A percentile compares a stretch with the other conserved stretches of the same genome.
phyloP scores from a whole-genome alignment of 2,329 filamentous ascomycete species.

The Claviceps lovelessii region DNA sequence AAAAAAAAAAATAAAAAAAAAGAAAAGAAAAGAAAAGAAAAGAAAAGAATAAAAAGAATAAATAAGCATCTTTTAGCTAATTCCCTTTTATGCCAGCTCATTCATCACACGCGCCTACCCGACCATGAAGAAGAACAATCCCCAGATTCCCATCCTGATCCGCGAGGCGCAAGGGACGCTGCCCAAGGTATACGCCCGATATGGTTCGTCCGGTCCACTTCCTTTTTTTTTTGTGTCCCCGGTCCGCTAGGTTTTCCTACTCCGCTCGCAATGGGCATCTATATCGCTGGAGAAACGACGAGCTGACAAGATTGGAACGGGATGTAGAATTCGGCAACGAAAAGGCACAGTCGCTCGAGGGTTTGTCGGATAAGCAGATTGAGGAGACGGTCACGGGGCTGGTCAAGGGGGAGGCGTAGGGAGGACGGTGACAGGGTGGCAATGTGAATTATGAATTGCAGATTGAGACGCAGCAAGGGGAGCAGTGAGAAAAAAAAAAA shows the following conservation, averaged over 20 bases:
- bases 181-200: slow-evolving; percentile 83
- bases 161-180: slow-evolving; percentile 76
- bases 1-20: not conserved
- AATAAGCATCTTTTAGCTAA: not conserved
- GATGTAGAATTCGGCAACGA: slow-evolving; percentile 39
- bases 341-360: slow-evolving; percentile 43
- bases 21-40: not conserved
- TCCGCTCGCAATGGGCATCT: not conserved
- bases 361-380: slow-evolving; percentile 45
- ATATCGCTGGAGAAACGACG: not conserved
- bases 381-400: slow-evolving; percentile 42
- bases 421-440: not conserved
- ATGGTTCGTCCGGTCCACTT: slow-evolving; percentile 41
- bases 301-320: not conserved
- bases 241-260: not conserved
- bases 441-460: not conserved
- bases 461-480: not conserved
- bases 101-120: slow-evolving; percentile 89
- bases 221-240: not conserved
- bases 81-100: slow-evolving; percentile 38
- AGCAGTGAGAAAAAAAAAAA: not conserved
- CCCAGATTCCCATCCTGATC: slow-evolving; percentile 81
- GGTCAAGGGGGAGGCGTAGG: slow-evolving; percentile 25
- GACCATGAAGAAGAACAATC: slow-evolving; percentile 99
- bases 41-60: not conserved